Conservation (phyloP, 371 early-diverging fungal genomes). For the Basidiobolus meristosporus region DNA sequence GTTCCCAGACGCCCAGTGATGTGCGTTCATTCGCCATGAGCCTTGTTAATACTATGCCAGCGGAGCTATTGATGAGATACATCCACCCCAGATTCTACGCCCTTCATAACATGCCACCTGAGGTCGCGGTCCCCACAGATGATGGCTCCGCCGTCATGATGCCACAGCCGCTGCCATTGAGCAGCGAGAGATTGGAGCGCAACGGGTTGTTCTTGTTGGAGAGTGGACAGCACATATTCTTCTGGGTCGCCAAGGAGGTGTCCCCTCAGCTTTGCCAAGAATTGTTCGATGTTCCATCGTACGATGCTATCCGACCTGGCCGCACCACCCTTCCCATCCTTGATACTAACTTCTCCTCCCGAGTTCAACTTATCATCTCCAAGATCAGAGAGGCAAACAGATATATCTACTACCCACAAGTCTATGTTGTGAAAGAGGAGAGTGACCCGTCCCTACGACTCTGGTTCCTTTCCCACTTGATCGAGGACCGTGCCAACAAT, state of each 20-base stretch:
- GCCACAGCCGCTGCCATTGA: conserved; percentile 60
- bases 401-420: conserved; percentile 31
- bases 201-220: conserved; percentile 75
- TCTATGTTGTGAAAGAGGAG: conserved; percentile 80
- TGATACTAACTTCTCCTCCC: conserved; percentile 30
- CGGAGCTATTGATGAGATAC: conserved; percentile 54
- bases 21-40: conserved; percentile 50
- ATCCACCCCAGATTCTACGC: conserved; percentile 65
- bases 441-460: conserved; percentile 67
- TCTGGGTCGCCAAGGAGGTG: conserved; percentile 75
- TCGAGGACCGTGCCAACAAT: conserved; percentile 80
- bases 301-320: conserved; percentile 34
- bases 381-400: conserved; percentile 34
- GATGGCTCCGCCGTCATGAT: conserved; percentile 28
- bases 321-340: conserved; percentile 26
- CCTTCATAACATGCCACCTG: conserved; percentile 60
- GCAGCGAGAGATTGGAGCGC: conserved; percentile 65
- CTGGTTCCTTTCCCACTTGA: conserved; percentile 68
- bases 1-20: conserved; percentile 50
- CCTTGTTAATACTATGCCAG: conserved; percentile 50
- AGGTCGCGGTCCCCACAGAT: conserved; percentile 16
- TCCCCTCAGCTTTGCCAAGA: conserved; percentile 50
- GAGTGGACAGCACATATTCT: conserved; percentile 57
- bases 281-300: conserved; percentile 39
- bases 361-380: conserved; percentile 29